phyloP scores from a whole-genome alignment of 306 rosid genomes.

The Trifolium subterraneum region DNA sequence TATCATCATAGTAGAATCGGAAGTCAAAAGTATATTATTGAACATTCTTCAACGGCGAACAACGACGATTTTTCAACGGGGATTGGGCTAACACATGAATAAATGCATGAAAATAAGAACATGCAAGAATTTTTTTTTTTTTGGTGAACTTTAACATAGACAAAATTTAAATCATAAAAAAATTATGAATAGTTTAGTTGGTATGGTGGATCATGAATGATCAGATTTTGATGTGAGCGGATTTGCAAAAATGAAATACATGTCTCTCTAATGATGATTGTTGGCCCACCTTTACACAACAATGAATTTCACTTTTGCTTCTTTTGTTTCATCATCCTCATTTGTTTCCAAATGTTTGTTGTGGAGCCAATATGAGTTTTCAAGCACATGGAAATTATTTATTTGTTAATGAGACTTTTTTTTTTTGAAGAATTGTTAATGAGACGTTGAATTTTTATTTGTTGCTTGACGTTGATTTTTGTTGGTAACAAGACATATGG shows the following conservation, averaged over 20 bases:
- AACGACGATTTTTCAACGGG: too few species aligned
- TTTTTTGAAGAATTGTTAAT: too few species aligned
- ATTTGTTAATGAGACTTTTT: background rate
- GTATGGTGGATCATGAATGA: background rate
- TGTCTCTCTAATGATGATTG: background rate
- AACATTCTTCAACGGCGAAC: too few species aligned
- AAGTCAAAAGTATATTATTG: too few species aligned
- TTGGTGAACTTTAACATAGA: too few species aligned
- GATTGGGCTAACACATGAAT: too few species aligned
- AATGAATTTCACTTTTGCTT: background rate
- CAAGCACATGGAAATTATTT: conserved; percentile 26
- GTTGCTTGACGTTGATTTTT: background rate
- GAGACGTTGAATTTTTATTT: background rate
- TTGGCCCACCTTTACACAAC: background rate
- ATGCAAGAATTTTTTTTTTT: too few species aligned
- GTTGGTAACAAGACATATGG: conserved; percentile 35
- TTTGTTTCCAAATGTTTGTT: background rate
- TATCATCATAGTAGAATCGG: too few species aligned
- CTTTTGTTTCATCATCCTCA: background rate
- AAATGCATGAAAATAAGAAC: too few species aligned
- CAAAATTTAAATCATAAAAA: background rate
- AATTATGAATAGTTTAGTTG: background rate
- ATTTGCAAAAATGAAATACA: background rate
- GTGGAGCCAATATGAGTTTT: conserved; percentile 5
- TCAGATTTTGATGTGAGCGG: background rate